Base-by-base conservation (phyloP, 2,329 filamentous ascomycete genomes). In the Ambrosiella xylebori region DNA sequence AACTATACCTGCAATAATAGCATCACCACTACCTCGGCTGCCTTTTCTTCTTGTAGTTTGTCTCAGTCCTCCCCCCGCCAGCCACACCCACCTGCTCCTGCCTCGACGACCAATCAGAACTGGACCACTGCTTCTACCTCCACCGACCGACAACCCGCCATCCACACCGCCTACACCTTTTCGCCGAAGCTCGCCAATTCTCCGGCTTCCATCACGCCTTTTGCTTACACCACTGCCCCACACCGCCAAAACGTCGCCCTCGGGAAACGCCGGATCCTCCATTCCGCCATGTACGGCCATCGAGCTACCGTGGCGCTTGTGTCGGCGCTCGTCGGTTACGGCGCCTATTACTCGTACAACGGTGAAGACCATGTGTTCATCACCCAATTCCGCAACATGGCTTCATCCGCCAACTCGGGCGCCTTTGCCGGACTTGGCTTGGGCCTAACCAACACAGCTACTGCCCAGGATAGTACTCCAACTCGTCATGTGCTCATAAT, bases 401-500 rank as follows among this genome's bases (percentile, higher is more conserved):
- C 40, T 36, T 56, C 59, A 8, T 47, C 54, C 19, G 45, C 52
- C 2, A 58, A 58, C 45, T 50, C 56, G 11, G 56, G 59, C 38
- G 47, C 71, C 9, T 13, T 54, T 41, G 39, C 37, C 35, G 51
- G 57, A 9, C 17, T 45, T 27, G 57, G 57, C 17, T 41, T 55
- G 39, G 53, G 53, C 6, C n/a, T 57, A 37, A 53, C 45, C 2
- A 49, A 56, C 54, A 56, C 58, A 49, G 59, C 64, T 51, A 59
- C 61, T 9, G 63, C 64, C 35, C 67, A 66, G 63, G 70, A 71
- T 65, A 72, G 71, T 27, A 66, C 71, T 37, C 72, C 75, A 8
- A 80, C 78, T 45, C 79, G 71, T 70, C 89, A 76, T 63, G 87
- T 94, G 17, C 76, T 97, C 27, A 82, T 96, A 47, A 87, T 98